phyloP scores from a whole-genome alignment of 768 basidiomycete genomes.

The Russula lepida region DNA sequence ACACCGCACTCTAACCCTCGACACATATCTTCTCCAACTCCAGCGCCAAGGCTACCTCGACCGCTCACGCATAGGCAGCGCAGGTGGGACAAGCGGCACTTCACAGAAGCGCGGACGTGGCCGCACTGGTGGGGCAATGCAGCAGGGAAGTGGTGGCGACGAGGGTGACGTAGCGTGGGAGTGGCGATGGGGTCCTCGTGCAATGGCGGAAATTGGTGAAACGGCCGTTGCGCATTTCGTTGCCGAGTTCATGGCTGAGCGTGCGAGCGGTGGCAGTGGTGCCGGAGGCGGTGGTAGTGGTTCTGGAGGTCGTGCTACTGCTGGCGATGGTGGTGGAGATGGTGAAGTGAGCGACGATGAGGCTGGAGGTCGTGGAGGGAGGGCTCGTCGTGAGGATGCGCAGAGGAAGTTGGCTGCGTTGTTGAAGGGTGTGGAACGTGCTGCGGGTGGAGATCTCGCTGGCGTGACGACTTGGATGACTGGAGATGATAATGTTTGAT shows the following conservation, averaged over 20 bases:
- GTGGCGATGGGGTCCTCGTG: conserved; percentile 30
- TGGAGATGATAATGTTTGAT: neutral
- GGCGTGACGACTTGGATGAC: conserved; percentile 24
- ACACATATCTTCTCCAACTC: conserved; percentile 56
- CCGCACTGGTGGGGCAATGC: conserved; percentile 31
- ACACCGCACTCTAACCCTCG: conserved; percentile 46
- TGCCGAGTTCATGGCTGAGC: conserved; percentile 66
- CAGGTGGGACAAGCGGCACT: conserved; percentile 31
- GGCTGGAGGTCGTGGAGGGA: conserved; percentile 15
- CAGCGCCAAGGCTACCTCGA: conserved; percentile 75
- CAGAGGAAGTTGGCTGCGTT: conserved; percentile 38
- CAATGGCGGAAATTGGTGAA: conserved; percentile 80
- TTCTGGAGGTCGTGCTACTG: neutral
- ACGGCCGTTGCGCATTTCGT: conserved; percentile 64
- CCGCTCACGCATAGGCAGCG: conserved; percentile 39
- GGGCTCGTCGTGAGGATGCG: conserved; percentile 23
- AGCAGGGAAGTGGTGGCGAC: conserved; percentile 22
- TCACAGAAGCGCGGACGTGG: conserved; percentile 45
- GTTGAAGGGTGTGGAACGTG: conserved; percentile 50
- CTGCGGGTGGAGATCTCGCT: conserved; percentile 50
- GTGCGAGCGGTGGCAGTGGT: neutral
- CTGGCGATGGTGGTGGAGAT: neutral
- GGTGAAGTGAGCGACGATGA: conserved; percentile 14
- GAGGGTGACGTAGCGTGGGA: conserved; percentile 28
- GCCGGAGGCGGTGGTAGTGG: neutral